A percentile compares a stretch with the other conserved stretches of the same genome.
These are phyloP conservation scores for Hanseniaspora jakobsenii DNA, from an alignment of 805 yeast genomes.

Conservation along the genomic window DNA sequence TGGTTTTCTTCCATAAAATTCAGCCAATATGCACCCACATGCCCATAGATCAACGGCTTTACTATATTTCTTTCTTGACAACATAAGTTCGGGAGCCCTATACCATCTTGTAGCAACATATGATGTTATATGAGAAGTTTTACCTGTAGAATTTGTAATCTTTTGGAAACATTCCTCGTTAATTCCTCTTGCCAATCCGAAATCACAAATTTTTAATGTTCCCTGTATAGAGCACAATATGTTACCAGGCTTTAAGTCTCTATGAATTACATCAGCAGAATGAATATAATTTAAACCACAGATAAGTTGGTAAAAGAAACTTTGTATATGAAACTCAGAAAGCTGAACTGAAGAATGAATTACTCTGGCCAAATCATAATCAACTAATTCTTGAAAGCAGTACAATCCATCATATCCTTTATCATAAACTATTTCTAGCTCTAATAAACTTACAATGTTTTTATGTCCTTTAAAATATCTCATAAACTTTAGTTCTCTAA, in stretches of 20 bases:
- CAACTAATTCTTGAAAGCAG: conserved; percentile 77
- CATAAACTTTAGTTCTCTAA: conserved; percentile 74
- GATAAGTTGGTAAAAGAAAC: conserved; percentile 65
- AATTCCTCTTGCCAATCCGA: conserved; percentile 82
- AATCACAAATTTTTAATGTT: conserved; percentile 73
- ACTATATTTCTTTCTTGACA: conserved; percentile 47
- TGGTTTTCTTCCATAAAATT: conserved; percentile 69
- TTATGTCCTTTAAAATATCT: conserved; percentile 73
- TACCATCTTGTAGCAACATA: conserved; percentile 95
- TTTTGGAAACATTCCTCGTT: conserved; percentile 18
- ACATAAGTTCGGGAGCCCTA: conserved; percentile 80
- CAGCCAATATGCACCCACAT: conserved; percentile 80
- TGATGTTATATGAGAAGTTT: conserved; percentile 46
- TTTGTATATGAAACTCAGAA: conserved; percentile 71
- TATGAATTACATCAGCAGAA: conserved; percentile 81
- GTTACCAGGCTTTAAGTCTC: conserved; percentile 89
- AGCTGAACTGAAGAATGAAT: conserved; percentile 65
- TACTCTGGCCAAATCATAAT: conserved; percentile 70
- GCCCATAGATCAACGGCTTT: conserved; percentile 87
- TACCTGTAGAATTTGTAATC: conserved; percentile 22
- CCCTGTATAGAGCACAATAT: conserved; percentile 68
- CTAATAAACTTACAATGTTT: conserved; percentile 63
- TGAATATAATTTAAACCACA: conserved; percentile 85
- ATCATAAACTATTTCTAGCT: conserved; percentile 54
- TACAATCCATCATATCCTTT: conserved; percentile 76